These are phyloP conservation scores for Arthrobotrys sinensis DNA, from an alignment of 2,329 filamentous ascomycete genomes.

Conservation along the genomic window DNA sequence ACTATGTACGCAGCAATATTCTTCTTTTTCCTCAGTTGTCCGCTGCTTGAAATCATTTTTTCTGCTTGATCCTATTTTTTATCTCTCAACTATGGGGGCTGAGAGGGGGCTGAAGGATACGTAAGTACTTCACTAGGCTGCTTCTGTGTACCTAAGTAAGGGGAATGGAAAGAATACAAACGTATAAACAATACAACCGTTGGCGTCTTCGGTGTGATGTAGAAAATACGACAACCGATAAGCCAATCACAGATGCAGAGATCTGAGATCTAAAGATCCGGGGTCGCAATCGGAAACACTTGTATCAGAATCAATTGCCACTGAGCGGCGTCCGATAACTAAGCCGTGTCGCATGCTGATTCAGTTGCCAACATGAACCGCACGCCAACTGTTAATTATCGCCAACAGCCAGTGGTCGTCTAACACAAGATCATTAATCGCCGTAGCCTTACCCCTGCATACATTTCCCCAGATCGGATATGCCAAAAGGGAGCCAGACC, in stretches of 20 bases:
- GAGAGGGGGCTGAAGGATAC: constrained; percentile 13
- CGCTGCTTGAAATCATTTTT: background rate
- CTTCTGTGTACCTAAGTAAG: constrained; percentile 9
- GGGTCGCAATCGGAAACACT: constrained; percentile 11
- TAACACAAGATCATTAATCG: too few species aligned
- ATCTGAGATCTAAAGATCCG: background rate
- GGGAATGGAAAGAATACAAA: constrained; percentile 20
- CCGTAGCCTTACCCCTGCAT: too few species aligned
- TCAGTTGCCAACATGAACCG: too few species aligned
- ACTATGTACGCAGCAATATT: constrained; percentile 22
- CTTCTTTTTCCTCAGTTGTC: constrained; percentile 6
- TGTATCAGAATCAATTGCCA: background rate
- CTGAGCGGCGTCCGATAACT: too few species aligned
- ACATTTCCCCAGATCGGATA: too few species aligned
- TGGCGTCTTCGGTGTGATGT: background rate
- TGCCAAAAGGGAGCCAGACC: too few species aligned
- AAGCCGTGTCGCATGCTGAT: too few species aligned
- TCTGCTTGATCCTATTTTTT: constrained; percentile 2
- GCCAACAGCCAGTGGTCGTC: too few species aligned
- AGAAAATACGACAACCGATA: background rate
- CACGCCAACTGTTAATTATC: too few species aligned
- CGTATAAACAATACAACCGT: background rate
- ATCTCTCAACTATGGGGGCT: constrained; percentile 1
- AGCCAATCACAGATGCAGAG: constrained; percentile 5
- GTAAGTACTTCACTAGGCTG: constrained; percentile 3